Base-by-base conservation (phyloP, 1,139 yeast species). In the Lodderomyces oxycetoniae region DNA sequence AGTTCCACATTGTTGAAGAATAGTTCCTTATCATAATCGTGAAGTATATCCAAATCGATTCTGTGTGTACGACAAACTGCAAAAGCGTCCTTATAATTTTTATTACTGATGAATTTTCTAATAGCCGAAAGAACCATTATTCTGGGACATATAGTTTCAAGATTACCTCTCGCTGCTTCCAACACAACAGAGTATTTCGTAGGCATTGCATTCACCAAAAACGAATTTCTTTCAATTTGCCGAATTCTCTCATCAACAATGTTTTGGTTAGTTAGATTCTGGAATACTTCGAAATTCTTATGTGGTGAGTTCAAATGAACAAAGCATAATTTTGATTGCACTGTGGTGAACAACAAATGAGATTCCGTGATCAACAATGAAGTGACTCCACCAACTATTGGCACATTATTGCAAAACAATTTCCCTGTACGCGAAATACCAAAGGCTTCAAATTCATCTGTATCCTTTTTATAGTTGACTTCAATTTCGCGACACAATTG, bases 91-190 rank as follows among this genome's bases (percentile, higher is more conserved):
- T 62, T 67, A 50, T 83, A 93, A 26, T 77, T 63, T 41, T 62
- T 64, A 0, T 63, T 60, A 25, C 70, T 66, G 42, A 93, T 86
- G 47, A 72, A 71, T 32, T 73, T 67, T 46, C 98, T 72, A 12
- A 93, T 93, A 13, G 83, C 94, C 9, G 87, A 72, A 32, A 93
- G 65, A 10, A 91, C 95, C 84, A 91, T 79, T 31, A 91, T 84
- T 56, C 98, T 72, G 8, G 99, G 98, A 50, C 78, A 82, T 21
- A 93, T 83, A 0, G 97, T 88, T 57, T 93, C 99, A 45, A 91
- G 64, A 49, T 93, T 93, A 41, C 99, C 99, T 55, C 99, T 74
- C 39, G 95, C 95, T 3, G 96, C 96, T 57, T 93, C 96, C 36
- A 93, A 66, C 2, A 86, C 79, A 12, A 93, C 88, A 0, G 93